phyloP scores from a whole-genome alignment of 352 stramenopile genomes.

The Phytophthora tubulina region DNA sequence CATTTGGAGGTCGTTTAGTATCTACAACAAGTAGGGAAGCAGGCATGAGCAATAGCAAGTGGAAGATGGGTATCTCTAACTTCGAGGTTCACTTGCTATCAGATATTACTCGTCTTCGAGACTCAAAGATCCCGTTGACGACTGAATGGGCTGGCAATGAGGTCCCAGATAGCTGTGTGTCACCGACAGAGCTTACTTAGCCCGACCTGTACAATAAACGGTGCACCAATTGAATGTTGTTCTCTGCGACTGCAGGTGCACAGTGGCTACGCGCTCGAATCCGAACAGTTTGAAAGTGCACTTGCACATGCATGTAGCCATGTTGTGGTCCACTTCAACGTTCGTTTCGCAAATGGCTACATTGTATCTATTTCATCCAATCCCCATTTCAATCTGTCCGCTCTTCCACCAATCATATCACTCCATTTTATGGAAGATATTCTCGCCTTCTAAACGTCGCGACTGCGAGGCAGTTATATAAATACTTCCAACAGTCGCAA shows the following conservation, averaged over 20 bases:
- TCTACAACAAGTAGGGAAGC: no score
- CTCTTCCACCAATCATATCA: constrained; percentile 17
- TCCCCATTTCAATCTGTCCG: not conserved
- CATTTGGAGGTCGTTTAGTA: no score
- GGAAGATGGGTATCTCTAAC: not conserved
- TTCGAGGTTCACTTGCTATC: not conserved
- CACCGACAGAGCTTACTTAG: no score
- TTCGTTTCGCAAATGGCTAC: constrained; percentile 13
- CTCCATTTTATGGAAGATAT: constrained; percentile 33
- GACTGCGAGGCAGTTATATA: constrained; percentile 9
- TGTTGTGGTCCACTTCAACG: constrained; percentile 18
- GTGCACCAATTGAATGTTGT: not conserved
- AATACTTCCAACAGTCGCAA: constrained; percentile 26
- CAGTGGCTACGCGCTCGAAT: no score
- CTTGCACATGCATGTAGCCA: not conserved
- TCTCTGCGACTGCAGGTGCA: no score
- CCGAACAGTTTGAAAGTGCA: no score
- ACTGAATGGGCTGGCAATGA: no score
- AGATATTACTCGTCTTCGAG: not conserved
- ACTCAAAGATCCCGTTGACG: no score
- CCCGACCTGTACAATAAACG: not conserved
- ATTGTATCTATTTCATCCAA: not conserved
- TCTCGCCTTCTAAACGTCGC: constrained; percentile 30
- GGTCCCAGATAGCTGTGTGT: no score
- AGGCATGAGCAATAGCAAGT: no score